These are phyloP conservation scores for Primulina huaijiensis DNA, from an alignment of 257 asterid species.

Conservation along the genomic window DNA sequence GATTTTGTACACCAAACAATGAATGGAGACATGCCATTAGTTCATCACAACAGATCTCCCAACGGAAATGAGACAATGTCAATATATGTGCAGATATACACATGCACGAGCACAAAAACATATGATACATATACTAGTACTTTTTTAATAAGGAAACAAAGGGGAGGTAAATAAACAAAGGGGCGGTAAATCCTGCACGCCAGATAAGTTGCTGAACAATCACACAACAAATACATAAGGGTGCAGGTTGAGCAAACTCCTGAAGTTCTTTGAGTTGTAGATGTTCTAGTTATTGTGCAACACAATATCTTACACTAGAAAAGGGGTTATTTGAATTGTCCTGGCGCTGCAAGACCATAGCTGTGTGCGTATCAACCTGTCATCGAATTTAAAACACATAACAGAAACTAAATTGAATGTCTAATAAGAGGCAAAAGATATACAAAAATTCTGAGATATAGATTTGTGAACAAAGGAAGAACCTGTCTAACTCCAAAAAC, in stretches of 20 bases:
- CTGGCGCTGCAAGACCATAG: conserved; percentile 54
- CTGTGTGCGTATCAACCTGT: conserved; percentile 58
- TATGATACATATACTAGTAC: not conserved
- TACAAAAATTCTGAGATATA: not conserved
- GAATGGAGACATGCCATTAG: too few species aligned
- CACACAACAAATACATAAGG: not conserved
- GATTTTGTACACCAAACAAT: too few species aligned
- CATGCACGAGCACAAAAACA: not conserved
- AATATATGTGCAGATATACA: not conserved
- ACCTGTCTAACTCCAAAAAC: conserved; percentile 57
- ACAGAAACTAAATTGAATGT: conserved; percentile 15
- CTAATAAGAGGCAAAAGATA: conserved; percentile 8
- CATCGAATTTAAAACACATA: conserved; percentile 21
- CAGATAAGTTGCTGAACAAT: not conserved
- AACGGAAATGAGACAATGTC: not conserved
- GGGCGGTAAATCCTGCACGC: not conserved
- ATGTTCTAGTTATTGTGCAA: not conserved
- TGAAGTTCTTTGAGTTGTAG: not conserved
- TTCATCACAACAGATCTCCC: not conserved
- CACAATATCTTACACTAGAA: conserved; percentile 36
- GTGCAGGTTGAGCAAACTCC: not conserved
- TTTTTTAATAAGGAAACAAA: too few species aligned
- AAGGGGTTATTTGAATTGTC: conserved; percentile 35
- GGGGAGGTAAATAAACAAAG: not conserved
- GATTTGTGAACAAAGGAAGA: conserved; percentile 8